These are phyloP conservation scores for Diaporthe citriasiana DNA, from an alignment of 2,329 filamentous ascomycete species.

Conservation along the genomic window DNA sequence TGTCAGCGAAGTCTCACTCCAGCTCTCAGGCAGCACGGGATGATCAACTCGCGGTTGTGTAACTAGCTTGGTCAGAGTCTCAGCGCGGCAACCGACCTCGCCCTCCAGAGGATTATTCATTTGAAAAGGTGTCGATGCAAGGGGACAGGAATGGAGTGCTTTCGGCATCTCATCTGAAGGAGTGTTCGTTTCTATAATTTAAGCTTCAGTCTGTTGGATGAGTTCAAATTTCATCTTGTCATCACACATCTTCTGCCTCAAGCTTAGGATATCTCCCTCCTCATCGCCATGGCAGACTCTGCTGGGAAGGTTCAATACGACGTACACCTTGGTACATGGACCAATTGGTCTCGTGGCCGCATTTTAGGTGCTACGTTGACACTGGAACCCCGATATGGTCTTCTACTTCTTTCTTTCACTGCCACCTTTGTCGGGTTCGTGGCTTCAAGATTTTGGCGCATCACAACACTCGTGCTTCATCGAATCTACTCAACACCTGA, in stretches of 20 bases:
- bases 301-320: not conserved
- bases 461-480: slow-evolving; percentile 45
- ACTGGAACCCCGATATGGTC: not conserved
- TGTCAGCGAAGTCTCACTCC: not conserved
- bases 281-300: not conserved
- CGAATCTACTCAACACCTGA: slow-evolving; percentile 41
- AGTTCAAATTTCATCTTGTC: not conserved
- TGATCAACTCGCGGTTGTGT: not conserved
- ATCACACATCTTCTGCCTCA: not conserved
- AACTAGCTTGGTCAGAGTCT: not conserved
- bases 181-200: too few species aligned
- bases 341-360: not conserved
- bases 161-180: too few species aligned
- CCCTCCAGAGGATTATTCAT: too few species aligned
- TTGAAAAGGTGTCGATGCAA: not conserved
- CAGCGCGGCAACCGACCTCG: too few species aligned
- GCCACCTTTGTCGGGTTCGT: slow-evolving; percentile 41
- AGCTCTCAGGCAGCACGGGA: not conserved
- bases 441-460: slow-evolving; percentile 45
- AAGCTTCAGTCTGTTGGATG: not conserved
- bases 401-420: slow-evolving; percentile 1
- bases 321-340: slow-evolving; percentile 25
- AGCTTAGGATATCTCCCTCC: too few species aligned
- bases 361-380: slow-evolving; percentile 30
- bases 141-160: too few species aligned